These are phyloP conservation scores for Naganishia vaughanmartiniae DNA, from an alignment of 768 basidiomycete species.

Conservation along the genomic window DNA sequence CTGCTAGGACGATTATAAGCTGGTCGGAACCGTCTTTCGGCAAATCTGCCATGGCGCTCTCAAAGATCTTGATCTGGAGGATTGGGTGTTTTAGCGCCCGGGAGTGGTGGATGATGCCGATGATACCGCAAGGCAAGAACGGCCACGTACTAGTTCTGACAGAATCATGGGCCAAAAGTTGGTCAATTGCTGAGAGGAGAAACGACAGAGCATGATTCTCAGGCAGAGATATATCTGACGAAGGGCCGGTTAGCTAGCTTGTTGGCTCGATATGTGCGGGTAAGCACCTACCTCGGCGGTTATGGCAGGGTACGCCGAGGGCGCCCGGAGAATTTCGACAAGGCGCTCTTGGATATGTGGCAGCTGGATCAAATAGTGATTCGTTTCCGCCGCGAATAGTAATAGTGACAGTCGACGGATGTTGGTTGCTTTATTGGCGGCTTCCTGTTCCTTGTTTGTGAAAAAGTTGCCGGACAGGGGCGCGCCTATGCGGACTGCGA, in stretches of 20 bases:
- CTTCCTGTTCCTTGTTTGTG: constrained; percentile 91
- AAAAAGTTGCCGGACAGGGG: constrained; percentile 94
- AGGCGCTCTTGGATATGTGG: constrained; percentile 96
- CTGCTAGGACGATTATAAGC: constrained; percentile 75
- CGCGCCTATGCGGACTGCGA: constrained; percentile 61
- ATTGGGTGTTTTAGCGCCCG: neutral
- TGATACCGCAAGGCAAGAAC: neutral
- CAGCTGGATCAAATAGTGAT: constrained; percentile 82
- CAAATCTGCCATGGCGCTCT: constrained; percentile 67
- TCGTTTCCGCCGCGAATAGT: constrained; percentile 82
- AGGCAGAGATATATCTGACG: constrained; percentile 73
- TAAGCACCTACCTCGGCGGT: constrained; percentile 70
- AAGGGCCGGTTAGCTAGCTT: neutral
- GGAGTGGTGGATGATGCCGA: neutral
- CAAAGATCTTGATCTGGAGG: constrained; percentile 79
- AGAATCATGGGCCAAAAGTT: constrained; percentile 96
- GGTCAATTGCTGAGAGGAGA: constrained; percentile 83
- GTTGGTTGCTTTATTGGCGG: constrained; percentile 77
- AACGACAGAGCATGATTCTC: constrained; percentile 80
- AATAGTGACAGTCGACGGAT: constrained; percentile 82
- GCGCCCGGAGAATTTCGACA: constrained; percentile 80
- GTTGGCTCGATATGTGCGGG: neutral
- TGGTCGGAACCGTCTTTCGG: constrained; percentile 83
- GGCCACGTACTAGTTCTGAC: constrained; percentile 74
- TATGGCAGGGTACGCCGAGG: constrained; percentile 73